These are phyloP conservation scores for Aquanectria penicillioides DNA, from an alignment of 2,329 filamentous ascomycete species.

Conservation along the genomic window DNA sequence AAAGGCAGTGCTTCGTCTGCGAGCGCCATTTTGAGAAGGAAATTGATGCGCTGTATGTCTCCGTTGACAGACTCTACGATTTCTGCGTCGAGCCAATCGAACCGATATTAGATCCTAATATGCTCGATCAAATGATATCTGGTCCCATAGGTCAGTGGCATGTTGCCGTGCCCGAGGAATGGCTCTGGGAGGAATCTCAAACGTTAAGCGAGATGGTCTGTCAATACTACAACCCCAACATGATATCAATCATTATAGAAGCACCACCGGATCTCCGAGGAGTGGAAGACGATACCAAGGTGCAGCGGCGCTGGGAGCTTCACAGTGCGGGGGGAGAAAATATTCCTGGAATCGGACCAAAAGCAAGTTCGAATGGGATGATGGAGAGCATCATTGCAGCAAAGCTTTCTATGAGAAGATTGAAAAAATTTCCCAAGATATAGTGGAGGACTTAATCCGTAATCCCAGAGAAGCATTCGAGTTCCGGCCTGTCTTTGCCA, in stretches of 20 bases:
- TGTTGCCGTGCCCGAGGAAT: conserved; percentile 7
- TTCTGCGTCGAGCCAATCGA: neutral
- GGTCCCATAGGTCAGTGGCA: neutral
- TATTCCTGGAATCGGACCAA: too few relatives aligned
- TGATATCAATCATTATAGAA: conserved; percentile 8
- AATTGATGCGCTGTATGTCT: conserved; percentile 19
- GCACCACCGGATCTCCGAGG: neutral
- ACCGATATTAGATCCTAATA: neutral
- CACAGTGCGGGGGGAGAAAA: too few relatives aligned
- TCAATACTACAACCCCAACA: neutral
- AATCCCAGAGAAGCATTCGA: too few relatives aligned
- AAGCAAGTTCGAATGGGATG: too few relatives aligned
- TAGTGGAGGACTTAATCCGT: too few relatives aligned
- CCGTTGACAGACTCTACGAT: neutral
- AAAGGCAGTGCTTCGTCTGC: neutral
- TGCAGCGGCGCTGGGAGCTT: conserved; percentile 15
- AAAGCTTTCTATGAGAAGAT: too few relatives aligned
- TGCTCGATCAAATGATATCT: neutral
- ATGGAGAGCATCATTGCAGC: too few relatives aligned
- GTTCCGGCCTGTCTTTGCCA: too few relatives aligned
- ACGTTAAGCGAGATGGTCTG: neutral
- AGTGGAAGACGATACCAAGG: neutral
- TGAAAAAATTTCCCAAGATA: too few relatives aligned
- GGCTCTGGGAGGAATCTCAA: accelerated
- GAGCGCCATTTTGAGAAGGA: conserved; percentile 9